phyloP scores from a whole-genome alignment of 768 basidiomycete species.

The Pleurotus tuoliensis region DNA sequence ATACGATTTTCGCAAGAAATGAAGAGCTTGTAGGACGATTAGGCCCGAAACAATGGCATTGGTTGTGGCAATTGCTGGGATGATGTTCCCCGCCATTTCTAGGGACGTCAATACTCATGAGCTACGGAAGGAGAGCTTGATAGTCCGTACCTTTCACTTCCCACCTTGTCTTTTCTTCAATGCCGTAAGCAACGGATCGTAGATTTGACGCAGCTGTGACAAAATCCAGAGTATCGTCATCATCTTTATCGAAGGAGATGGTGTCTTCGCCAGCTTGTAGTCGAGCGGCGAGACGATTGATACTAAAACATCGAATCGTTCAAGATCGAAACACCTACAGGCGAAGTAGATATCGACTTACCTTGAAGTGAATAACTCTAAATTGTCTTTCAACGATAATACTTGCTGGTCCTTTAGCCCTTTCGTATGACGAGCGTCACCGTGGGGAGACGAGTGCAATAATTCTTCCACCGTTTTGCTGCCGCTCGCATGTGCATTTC shows the following conservation, averaged over 20 bases:
- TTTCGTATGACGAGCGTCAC: conserved; percentile 7
- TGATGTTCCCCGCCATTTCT: conserved; percentile 99
- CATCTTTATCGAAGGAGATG: conserved; percentile 95
- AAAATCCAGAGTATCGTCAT: conserved; percentile 95
- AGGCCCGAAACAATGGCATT: conserved; percentile 96
- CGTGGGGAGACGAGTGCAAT: conserved; percentile 5
- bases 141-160: conserved; percentile 85
- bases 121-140: not conserved
- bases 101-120: not conserved
- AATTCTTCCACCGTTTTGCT: conserved; percentile 15
- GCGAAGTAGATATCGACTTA: conserved; percentile 22
- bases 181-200: conserved; percentile 86
- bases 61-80: conserved; percentile 98
- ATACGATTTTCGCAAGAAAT: conserved; percentile 69
- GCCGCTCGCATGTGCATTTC: conserved; percentile 13
- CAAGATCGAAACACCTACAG: not conserved
- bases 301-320: conserved; percentile 40
- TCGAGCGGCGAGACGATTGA: conserved; percentile 72
- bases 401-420: conserved; percentile 80
- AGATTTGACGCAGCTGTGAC: conserved; percentile 94
- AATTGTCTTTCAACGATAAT: conserved; percentile 74
- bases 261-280: conserved; percentile 62
- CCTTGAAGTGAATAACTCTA: conserved; percentile 85
- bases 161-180: conserved; percentile 88
- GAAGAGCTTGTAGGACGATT: conserved; percentile 89